These are phyloP conservation scores for Mortierella sp. DNA, from an alignment of 371 early-diverging fungal genomes.

Conservation along the genomic window DNA sequence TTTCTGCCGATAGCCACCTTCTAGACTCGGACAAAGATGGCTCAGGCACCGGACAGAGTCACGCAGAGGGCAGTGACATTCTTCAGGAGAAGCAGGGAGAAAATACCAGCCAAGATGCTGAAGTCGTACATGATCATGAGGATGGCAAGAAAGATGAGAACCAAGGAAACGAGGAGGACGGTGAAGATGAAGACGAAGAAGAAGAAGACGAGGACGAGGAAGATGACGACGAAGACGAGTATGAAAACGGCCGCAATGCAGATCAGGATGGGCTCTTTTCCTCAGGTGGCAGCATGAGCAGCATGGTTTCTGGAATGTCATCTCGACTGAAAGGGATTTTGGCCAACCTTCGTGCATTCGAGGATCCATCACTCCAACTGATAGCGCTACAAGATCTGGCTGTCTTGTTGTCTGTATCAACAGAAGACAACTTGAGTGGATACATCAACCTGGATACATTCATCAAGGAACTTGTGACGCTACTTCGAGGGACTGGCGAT, in stretches of 20 bases:
- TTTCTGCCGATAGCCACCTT: not conserved
- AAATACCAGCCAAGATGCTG: not conserved
- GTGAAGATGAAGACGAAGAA: constrained; percentile 49
- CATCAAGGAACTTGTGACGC: constrained; percentile 64
- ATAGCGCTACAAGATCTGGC: constrained; percentile 75
- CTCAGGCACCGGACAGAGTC: not conserved
- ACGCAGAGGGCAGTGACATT: not conserved
- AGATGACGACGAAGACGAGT: constrained; percentile 50
- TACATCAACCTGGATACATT: constrained; percentile 67
- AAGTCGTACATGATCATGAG: constrained; percentile 22
- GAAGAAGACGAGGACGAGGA: constrained; percentile 60
- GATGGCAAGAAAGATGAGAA: constrained; percentile 36
- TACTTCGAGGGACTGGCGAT: constrained; percentile 62
- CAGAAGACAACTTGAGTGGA: constrained; percentile 71
- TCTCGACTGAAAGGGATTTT: constrained; percentile 62
- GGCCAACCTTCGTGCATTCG: constrained; percentile 57
- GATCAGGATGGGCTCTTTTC: constrained; percentile 56
- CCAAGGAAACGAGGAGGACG: constrained; percentile 39
- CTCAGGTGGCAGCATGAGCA: constrained; percentile 58
- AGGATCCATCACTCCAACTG: constrained; percentile 72
- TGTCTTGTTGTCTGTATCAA: constrained; percentile 74
- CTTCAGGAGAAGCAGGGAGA: not conserved
- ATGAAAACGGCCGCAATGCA: constrained; percentile 28
- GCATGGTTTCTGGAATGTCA: constrained; percentile 60
- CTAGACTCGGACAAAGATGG: not conserved